These are phyloP conservation scores for Hyphodiscus sp. DNA, from an alignment of 2,329 filamentous ascomycete species.

Conservation along the genomic window DNA sequence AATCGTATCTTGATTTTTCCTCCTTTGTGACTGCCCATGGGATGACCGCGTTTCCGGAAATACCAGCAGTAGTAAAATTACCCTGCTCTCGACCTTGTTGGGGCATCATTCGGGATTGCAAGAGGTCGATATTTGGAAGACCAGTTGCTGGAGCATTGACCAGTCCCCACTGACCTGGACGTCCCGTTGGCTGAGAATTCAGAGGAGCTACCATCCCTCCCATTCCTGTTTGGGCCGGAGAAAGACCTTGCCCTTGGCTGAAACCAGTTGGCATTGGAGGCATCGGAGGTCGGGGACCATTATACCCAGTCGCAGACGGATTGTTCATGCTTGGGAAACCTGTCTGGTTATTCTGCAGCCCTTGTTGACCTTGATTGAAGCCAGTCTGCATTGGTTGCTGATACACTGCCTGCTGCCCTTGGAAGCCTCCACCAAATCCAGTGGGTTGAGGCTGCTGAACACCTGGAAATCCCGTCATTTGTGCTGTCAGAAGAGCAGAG, in stretches of 20 bases:
- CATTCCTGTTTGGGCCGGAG: conserved; percentile 61
- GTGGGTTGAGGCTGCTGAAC: conserved; percentile 37
- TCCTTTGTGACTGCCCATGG: conserved; percentile 99
- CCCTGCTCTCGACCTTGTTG: conserved; percentile 84
- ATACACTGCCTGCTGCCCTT: conserved; percentile 38
- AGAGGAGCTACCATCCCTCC: conserved; percentile 48
- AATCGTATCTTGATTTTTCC: conserved; percentile 94
- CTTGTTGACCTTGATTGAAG: conserved; percentile 49
- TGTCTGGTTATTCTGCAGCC: conserved; percentile 62
- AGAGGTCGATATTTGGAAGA: conserved; percentile 85
- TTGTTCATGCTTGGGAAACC: conserved; percentile 63
- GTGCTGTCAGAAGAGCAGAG: conserved; percentile 54
- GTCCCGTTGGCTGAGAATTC: conserved; percentile 89
- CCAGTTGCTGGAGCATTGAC: conserved; percentile 89
- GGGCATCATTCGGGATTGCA: conserved; percentile 95
- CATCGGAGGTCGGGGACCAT: conserved; percentile 71
- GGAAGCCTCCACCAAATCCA: conserved; percentile 35
- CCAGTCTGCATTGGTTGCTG: conserved; percentile 44
- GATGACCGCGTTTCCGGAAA: conserved; percentile 90
- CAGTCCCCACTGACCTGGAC: conserved; percentile 95
- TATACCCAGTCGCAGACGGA: conserved; percentile 72
- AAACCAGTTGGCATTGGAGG: conserved; percentile 74
- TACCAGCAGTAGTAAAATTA: conserved; percentile 74
- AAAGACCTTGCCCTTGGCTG: conserved; percentile 53
- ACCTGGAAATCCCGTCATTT: conserved; percentile 62